phyloP scores from a whole-genome alignment of 2,329 filamentous ascomycete species.

The Amauroascus niger region DNA sequence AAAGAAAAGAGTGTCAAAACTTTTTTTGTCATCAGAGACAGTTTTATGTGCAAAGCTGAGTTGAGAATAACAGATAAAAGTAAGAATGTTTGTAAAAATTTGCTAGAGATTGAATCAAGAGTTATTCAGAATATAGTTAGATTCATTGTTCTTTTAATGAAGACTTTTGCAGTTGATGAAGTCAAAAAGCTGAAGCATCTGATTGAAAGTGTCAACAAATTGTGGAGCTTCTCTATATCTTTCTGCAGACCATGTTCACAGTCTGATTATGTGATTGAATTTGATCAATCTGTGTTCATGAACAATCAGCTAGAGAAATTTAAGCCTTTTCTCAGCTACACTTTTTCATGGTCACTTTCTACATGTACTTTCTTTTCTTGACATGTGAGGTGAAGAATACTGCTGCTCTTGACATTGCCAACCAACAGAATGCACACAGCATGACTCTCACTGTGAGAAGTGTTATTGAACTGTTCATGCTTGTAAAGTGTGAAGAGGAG shows the following conservation, averaged over 20 bases:
- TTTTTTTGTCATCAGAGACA: slow-evolving; percentile 35
- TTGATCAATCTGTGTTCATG: slow-evolving; percentile 36
- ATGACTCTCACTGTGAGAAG: slow-evolving; percentile 30
- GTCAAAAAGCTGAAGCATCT: slow-evolving; percentile 23
- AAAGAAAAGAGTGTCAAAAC: slow-evolving; percentile 32
- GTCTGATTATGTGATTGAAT: slow-evolving; percentile 39
- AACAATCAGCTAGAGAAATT: slow-evolving; percentile 37
- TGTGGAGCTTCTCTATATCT: slow-evolving; percentile 36
- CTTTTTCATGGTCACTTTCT: slow-evolving; percentile 35
- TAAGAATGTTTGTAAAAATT: slow-evolving; percentile 22
- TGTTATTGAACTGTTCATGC: slow-evolving; percentile 29
- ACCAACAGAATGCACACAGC: slow-evolving; percentile 26
- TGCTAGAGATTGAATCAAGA: slow-evolving; percentile 32
- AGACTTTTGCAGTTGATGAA: slow-evolving; percentile 24
- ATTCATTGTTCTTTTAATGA: slow-evolving; percentile 31
- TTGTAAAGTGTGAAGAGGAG: slow-evolving; percentile 26
- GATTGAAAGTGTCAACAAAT: slow-evolving; percentile 36
- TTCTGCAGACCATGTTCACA: slow-evolving; percentile 33
- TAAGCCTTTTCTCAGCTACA: slow-evolving; percentile 25
- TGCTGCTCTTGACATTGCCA: slow-evolving; percentile 22
- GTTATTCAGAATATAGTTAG: slow-evolving; percentile 30
- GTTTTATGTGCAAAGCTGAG: slow-evolving; percentile 32
- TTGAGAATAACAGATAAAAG: slow-evolving; percentile 27
- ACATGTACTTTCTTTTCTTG: slow-evolving; percentile 44
- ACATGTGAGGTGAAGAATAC: slow-evolving; percentile 41